Evolutionary conservation across 73 alveolate genomes (phyloP), one percentile per base, ranked within the genome.

Genomic region (Tetrahymena borealis): DNA sequence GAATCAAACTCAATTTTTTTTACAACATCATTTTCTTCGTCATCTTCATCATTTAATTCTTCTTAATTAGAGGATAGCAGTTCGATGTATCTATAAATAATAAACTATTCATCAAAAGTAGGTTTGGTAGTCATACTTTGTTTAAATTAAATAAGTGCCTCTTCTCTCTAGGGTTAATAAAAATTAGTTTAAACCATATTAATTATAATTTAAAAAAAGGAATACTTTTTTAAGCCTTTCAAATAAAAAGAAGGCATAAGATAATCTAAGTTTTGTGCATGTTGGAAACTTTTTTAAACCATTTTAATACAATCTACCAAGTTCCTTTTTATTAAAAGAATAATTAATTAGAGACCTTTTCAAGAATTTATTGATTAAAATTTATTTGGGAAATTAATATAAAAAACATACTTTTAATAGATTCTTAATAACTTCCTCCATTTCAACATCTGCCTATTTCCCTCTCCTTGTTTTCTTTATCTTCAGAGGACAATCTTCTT

Each of bases 201-300:
- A 42, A 42, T 11, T 40, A 40, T 15, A 40, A 40, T 15, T 40
- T 15, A 40, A 40, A 8, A 40, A 40, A 40, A 15, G n/a, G n/a
- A 15, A 15, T 32, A 42, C 85, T 60, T 97, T 97, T 40, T 97
- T 96, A 97, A 96, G 93, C 92, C 98, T 90, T 77, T 98, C 99
- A 97, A 96, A 96, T 11, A 98, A 93, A 95, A 98, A 98, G 95
- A 98, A 96, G 40, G 99, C 97, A 93, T 96, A 98, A 91, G 96
- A 95, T 28, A 98, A 95, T 79, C 98, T 90, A 33, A 98, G 90
- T n/a, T 98, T 93, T 20, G 99, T 96, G 39, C 98, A 98, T 37
- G 96, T 94, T 33, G 99, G 97, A 93, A 97, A 98, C 95, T 97
- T 98, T 91, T 94, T 79, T 33, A 98, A 94, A 8, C 99, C 99